Base-by-base conservation (phyloP, 2,329 filamentous ascomycete genomes). In the Fusarium sp. region DNA sequence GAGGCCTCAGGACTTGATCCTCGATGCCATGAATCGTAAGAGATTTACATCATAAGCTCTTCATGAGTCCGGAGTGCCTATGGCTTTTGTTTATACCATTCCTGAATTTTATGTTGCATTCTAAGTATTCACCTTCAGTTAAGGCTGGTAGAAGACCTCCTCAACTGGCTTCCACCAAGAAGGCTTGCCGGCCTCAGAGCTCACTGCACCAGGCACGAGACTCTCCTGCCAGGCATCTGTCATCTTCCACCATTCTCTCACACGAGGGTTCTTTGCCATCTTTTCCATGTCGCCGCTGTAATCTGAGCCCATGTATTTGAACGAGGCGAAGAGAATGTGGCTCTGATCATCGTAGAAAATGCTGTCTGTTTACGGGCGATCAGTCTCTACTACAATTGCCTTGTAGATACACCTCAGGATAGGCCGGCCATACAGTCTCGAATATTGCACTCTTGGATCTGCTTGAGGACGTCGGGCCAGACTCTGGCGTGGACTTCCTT, bases 161-260 rank as follows among this genome's bases (percentile, higher is more conserved):
- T 93, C 90, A 26, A 91, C 79, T 5, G 86, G 86, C 78, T 88
- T 90, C 91, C 91, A 93, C 91, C 91, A 93, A 16, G 86, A 79
- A n/a, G 88, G 88, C 72, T 85, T 86, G 5, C 89, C 90, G 11
- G 87, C 85, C 73, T 88, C 86, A 69, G 89, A 91, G 68, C 85
- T 86, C 75, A 83, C 86, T 5, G 89, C 90, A 0, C 89, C 90
- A 1, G 87, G 85, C 4, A 91, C 88, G 35, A 92, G 78, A 48
- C 85, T 87, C 81, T 90, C 91, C 82, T 95, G 93, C 85, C 91
- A 93, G 20, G 85, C 85, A 80, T 95, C 93, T 55, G 93, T 95
- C 90, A 95, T 91, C 65, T 84, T 84, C 93, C 93, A 95, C 93
- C 93, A 95, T 80, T 92, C 90, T 61, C 89, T 87, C 38, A 95